These are phyloP conservation scores for Sporormia fimetaria DNA, from an alignment of 495 filamentous ascomycete species.

Conservation along the genomic window DNA sequence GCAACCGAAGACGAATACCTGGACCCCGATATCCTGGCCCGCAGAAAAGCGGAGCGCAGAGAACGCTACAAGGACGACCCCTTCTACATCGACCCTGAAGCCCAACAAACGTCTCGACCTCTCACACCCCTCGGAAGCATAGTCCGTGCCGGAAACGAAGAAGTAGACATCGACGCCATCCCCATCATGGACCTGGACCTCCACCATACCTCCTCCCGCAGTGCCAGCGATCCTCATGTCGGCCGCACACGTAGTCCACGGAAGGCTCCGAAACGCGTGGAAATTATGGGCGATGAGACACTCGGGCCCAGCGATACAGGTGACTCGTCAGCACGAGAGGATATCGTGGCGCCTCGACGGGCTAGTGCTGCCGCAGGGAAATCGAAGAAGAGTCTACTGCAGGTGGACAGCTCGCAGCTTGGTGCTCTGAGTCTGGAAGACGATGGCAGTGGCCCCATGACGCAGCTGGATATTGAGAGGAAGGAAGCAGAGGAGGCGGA, in stretches of 20 bases:
- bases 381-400: conserved; percentile 49
- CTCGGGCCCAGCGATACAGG: conserved; percentile 17
- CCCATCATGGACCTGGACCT: conserved; percentile 87
- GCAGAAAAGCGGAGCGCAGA: conserved; percentile 53
- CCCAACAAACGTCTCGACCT: conserved; percentile 35
- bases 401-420: conserved; percentile 76
- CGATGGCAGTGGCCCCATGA: conserved; percentile 10
- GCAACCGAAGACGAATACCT: conserved; percentile 46
- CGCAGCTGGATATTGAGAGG: conserved; percentile 39
- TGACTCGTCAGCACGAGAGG: conserved; percentile 24
- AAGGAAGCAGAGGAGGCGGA: conserved; percentile 61
- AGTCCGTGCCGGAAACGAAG: conserved; percentile 53
- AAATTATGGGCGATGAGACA: conserved; percentile 35
- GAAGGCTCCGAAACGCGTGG: conserved; percentile 27
- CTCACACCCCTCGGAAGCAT: conserved; percentile 65
- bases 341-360: conserved; percentile 28
- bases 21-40: conserved; percentile 50
- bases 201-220: conserved; percentile 33
- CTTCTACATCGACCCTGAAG: conserved; percentile 69
- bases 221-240: conserved; percentile 6
- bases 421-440: conserved; percentile 48
- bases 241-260: conserved; percentile 10
- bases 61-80: conserved; percentile 86
- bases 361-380: conserved; percentile 30
- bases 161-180: conserved; percentile 82